Conservation (phyloP, 352 stramenopile genomes). For the Globisporangium nagaii region DNA sequence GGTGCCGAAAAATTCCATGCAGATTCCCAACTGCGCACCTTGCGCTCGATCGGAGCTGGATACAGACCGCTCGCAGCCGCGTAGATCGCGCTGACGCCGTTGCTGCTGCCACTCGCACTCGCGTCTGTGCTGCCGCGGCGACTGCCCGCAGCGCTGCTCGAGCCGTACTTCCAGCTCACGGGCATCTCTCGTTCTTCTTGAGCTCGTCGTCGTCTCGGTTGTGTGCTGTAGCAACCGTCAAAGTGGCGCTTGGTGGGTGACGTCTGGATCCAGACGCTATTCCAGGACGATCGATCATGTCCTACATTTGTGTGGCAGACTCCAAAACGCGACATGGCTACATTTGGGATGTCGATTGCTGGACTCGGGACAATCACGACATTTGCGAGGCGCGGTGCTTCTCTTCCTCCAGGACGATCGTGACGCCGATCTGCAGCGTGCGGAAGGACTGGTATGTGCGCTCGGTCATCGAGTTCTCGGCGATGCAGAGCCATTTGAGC, state of each 20-base stretch:
- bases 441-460: slow-evolving; percentile 28
- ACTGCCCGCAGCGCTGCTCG: background rate
- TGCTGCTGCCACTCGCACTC: background rate
- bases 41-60: slow-evolving; percentile 3
- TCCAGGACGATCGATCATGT: background rate
- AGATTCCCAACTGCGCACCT: too few relatives aligned
- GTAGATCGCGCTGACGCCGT: slow-evolving; percentile 23
- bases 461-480: slow-evolving; percentile 59
- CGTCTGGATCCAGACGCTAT: background rate
- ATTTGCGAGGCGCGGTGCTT: slow-evolving; percentile 10
- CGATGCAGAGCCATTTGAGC: slow-evolving; percentile 54
- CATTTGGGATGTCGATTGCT: too few relatives aligned
- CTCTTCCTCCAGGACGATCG: slow-evolving; percentile 45
- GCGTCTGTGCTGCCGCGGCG: background rate
- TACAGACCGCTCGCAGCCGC: slow-evolving; percentile 18
- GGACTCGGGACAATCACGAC: too few relatives aligned
- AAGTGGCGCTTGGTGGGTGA: too few relatives aligned
- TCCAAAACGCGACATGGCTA: background rate
- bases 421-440: slow-evolving; percentile 21
- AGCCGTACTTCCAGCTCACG: background rate
- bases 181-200: background rate
- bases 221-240: too few relatives aligned
- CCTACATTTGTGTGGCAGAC: background rate
- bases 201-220: too few relatives aligned
- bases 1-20: too few relatives aligned